Evolutionary conservation across 1,284 basidiomycete genomes (phyloP), one percentile per base, ranked within the genome.

Genomic region (Cutaneotrichosporon arboriforme): DNA sequence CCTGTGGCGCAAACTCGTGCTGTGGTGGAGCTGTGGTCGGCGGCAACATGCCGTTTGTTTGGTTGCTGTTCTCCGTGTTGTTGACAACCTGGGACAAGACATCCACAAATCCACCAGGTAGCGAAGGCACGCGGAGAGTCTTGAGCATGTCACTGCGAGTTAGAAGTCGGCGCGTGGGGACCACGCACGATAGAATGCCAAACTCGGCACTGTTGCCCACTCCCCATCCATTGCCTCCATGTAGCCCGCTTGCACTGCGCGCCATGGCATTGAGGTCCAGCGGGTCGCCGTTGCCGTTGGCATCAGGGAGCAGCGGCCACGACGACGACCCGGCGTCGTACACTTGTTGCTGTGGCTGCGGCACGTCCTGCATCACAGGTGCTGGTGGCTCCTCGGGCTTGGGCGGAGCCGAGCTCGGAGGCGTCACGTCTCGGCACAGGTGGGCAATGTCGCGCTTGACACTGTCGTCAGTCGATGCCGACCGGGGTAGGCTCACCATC

Each of bases 381-480:
- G n/a, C 31, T 40, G 48, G 47, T 18, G 23, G 42, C 31, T n/a
- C 40, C 18, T 10, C 52, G 35, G 60, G 44, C 52, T 53, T 53
- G 22, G 18, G 15, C n/a, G 41, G 48, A 23, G 43, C 39, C 15
- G 43, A 36, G 8, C 69, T 60, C 4, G 80, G 81, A 54, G 86
- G 81, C 49, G 82, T 82, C 67, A 91, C 88, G 74, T 92, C 89
- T 67, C 90, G 86, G 67, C 90, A 93, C 10, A 92, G 78, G 75
- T 92, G 88, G 0, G 88, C 87, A 60, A 92, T 93, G 70, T 91
- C 90, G 51, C 90, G 83, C 73, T 92, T 92, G 62, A 92, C 88
- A 65, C 90, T 92, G 66, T 21, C 41, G 26, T 31, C 20, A 51
- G 41, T 37, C n/a, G n/a, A 26, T 18, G 22, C 37, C 10, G 35